Conservation (phyloP, 805 yeast species). For the Candida dendrica region DNA sequence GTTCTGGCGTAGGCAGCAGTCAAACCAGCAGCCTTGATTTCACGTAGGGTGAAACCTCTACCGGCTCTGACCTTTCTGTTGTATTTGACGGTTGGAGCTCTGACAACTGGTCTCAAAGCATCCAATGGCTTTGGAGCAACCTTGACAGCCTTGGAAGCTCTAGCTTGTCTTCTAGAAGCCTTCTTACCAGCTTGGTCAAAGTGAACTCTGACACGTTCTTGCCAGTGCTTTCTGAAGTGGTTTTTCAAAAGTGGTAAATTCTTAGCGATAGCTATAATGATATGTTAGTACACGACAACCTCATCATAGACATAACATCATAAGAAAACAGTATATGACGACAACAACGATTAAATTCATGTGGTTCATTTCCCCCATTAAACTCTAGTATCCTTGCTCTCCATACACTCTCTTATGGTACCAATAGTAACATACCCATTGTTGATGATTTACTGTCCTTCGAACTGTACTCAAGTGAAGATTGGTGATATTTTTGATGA, state of each 20-base stretch:
- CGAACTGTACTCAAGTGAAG: background rate
- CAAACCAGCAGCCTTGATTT: conserved; percentile 95
- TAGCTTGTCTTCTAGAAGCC: conserved; percentile 91
- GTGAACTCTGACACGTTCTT: conserved; percentile 98
- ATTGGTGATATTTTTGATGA: conserved; percentile 9
- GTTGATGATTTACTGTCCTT: conserved; percentile 24
- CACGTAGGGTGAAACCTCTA: conserved; percentile 97
- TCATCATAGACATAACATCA: too few species aligned
- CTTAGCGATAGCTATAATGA: conserved; percentile 82
- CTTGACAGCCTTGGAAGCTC: conserved; percentile 89
- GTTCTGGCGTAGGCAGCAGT: conserved; percentile 95
- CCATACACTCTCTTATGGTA: background rate
- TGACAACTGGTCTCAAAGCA: conserved; percentile 92
- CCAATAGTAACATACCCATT: conserved; percentile 32
- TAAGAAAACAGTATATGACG: background rate
- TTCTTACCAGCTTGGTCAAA: conserved; percentile 99
- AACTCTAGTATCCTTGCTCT: background rate
- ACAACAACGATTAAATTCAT: too few species aligned
- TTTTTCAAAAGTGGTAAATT: conserved; percentile 98
- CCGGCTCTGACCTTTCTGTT: conserved; percentile 99
- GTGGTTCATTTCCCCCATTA: too few species aligned
- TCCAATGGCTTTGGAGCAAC: conserved; percentile 98
- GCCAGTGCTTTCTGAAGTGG: conserved; percentile 99
- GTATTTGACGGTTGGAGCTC: conserved; percentile 98
- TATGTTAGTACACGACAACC: background rate